Percentiles rank a stretch among this genome's conserved stretches.
Evolutionary conservation across 345 rosid genomes (phyloP).

Genomic region (Trapa bicornis): DNA sequence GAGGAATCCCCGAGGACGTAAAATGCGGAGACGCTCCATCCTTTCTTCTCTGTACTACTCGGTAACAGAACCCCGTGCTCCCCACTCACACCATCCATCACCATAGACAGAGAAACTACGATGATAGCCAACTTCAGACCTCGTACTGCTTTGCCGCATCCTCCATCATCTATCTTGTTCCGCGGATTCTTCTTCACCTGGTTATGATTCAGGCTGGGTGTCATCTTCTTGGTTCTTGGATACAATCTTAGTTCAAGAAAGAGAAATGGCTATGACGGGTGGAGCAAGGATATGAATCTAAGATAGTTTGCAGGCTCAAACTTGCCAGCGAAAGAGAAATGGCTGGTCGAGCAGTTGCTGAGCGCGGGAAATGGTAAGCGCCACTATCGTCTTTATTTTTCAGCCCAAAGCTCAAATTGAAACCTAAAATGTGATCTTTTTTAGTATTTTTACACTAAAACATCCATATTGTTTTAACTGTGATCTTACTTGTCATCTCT

Average conservation of each 20-base stretch:
- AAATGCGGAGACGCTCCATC: conserved; percentile 22
- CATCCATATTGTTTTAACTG: too few relatives aligned
- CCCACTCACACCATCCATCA: background rate
- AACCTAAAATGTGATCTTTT: too few relatives aligned
- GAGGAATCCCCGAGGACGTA: conserved; percentile 58
- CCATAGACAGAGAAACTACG: background rate
- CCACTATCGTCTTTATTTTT: too few relatives aligned
- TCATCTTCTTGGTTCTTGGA: background rate
- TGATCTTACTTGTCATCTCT: too few relatives aligned
- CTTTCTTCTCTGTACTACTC: background rate
- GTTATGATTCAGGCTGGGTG: background rate
- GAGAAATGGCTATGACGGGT: background rate
- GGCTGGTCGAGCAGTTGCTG: background rate
- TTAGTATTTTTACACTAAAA: too few relatives aligned
- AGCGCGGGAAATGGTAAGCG: background rate
- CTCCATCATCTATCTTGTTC: background rate
- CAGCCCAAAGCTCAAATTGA: background rate
- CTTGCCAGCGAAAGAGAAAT: background rate
- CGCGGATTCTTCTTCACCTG: background rate
- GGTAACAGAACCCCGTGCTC: background rate
- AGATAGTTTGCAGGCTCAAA: background rate
- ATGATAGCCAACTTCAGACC: background rate
- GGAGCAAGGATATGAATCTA: too few relatives aligned
- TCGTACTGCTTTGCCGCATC: background rate
- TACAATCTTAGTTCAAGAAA: background rate